These are phyloP conservation scores for Fusarium zealandicum DNA, from an alignment of 2,329 filamentous ascomycete species.

Conservation along the genomic window DNA sequence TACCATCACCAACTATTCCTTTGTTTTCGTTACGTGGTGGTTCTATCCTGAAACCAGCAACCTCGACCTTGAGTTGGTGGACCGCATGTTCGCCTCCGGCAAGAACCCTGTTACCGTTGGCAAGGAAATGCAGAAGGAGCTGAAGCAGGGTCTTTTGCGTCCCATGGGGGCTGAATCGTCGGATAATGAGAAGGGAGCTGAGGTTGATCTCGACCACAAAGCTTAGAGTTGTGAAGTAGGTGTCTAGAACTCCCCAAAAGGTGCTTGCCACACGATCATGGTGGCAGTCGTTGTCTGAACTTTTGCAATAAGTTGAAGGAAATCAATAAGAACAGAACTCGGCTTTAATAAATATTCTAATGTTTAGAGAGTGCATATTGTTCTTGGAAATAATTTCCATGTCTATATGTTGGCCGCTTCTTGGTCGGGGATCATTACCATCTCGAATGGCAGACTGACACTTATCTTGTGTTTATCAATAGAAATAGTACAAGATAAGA, in stretches of 20 bases:
- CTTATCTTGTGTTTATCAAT: too few relatives aligned
- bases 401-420: too few relatives aligned
- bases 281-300: too few relatives aligned
- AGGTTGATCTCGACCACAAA: constrained; percentile 5
- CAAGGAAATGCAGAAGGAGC: constrained; percentile 9
- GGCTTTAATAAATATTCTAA: neutral
- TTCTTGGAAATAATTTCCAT: too few relatives aligned
- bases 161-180: constrained; percentile 12
- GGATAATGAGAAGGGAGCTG: constrained; percentile 13
- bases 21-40: neutral
- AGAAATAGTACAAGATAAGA: too few relatives aligned
- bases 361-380: neutral
- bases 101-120: constrained; percentile 13
- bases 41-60: constrained; percentile 15
- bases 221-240: neutral
- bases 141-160: constrained; percentile 10
- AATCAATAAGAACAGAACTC: neutral
- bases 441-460: too few relatives aligned
- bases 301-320: too few relatives aligned
- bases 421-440: too few relatives aligned
- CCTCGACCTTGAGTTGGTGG: constrained; percentile 6
- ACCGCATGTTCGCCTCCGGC: constrained; percentile 14
- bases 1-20: constrained; percentile 10
- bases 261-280: too few relatives aligned
- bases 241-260: too few relatives aligned